Conservation (phyloP, 1,139 yeast species). For the Diutina siamensis region DNA sequence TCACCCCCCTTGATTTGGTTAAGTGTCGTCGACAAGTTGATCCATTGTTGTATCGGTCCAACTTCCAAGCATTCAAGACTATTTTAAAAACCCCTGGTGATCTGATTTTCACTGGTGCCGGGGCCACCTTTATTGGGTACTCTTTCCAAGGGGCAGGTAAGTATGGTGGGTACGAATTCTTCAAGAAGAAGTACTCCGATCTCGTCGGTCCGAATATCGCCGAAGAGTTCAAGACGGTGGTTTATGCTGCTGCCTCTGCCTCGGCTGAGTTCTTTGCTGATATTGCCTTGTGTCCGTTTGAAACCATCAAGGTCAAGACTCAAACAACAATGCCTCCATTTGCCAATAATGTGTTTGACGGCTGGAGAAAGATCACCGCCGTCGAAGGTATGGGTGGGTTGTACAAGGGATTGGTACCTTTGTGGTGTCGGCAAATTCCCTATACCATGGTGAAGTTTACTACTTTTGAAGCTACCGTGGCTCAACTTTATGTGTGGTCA, state of each 20-base stretch:
- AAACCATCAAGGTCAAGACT: conserved; percentile 84
- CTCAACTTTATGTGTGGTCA: conserved; percentile 45
- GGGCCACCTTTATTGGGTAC: conserved; percentile 87
- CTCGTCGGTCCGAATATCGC: conserved; percentile 56
- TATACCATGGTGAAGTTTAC: conserved; percentile 96
- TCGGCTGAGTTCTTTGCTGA: conserved; percentile 91
- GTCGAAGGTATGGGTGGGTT: conserved; percentile 61
- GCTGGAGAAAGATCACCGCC: conserved; percentile 53
- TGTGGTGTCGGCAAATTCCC: conserved; percentile 93
- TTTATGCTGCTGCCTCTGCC: conserved; percentile 78
- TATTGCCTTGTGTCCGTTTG: conserved; percentile 80
- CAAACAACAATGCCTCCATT: conserved; percentile 87
- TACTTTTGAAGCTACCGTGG: conserved; percentile 82
- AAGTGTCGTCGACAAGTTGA: conserved; percentile 89
- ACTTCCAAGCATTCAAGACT: conserved; percentile 65
- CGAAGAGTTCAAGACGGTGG: conserved; percentile 54
- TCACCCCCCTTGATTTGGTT: conserved; percentile 86
- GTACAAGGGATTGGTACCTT: conserved; percentile 79
- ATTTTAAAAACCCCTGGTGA: conserved; percentile 68
- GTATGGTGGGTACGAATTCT: conserved; percentile 86
- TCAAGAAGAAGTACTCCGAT: conserved; percentile 67
- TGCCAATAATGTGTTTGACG: conserved; percentile 52
- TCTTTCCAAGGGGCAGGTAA: conserved; percentile 94
- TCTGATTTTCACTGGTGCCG: conserved; percentile 74
- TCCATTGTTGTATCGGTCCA: conserved; percentile 57